Base-by-base conservation (phyloP, 2,329 filamentous ascomycete genomes). In the Fusarium graminum region DNA sequence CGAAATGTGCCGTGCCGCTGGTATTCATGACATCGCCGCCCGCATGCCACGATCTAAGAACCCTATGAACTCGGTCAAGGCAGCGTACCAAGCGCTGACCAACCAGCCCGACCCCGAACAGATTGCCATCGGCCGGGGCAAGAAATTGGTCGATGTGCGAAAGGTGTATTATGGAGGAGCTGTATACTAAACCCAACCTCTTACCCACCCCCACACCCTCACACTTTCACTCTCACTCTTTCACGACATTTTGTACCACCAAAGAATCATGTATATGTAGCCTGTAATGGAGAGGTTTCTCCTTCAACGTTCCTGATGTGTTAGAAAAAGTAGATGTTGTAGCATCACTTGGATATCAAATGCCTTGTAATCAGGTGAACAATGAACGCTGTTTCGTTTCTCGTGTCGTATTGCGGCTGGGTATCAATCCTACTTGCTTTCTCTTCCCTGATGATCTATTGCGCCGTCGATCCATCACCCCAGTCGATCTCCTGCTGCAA, bases 1-100 rank as follows among this genome's bases (percentile, higher is more conserved):
- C 80, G 94, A 99, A 79, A 93, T 99, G 83, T 94, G 92, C 75
- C 91, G 93, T 67, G 89, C 90, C 46, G 91, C 89, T 39, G 95
- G 95, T 68, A 93, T 99, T 74, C 85, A 90, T 67, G 95, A 99
- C 77, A 86, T 99, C 32, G 87, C 93, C 16, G 94, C 92, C 46
- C 86, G 87, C 69, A 94, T 97, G 65, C 89, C 90, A 36, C 90
- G 94, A 43, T 92, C 92, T 65, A 88, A 94, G 74, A 98, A 97
- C 84, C 93, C 93, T 71, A 97, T 98, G 93, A 99, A 99, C 83
- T 92, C 94, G 17, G 91, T 97, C 80, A 97, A 97, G 82, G 95
- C 95, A 14, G 87, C 93, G 39, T 92, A 92, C 79, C 79, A 94
- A 78, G 94, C 94, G 7, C 83, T 99, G 65, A 86, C 88, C 78